Base-by-base conservation (phyloP, 768 basidiomycete genomes). In the Mrakia gelida region DNA sequence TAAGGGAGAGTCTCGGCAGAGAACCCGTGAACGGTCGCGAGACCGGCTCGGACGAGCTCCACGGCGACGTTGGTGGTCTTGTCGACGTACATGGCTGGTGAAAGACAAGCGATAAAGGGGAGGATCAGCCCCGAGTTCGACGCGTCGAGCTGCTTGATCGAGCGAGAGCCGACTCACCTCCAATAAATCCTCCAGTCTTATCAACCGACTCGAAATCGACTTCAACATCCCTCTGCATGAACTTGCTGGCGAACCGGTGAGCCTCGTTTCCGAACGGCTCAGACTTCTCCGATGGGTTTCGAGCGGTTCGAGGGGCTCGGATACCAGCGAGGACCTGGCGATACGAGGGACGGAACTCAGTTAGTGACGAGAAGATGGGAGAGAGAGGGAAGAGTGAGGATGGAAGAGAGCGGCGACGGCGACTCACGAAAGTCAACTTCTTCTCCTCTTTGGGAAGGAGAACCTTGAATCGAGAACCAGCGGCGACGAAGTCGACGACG, bases 121-220 rank as follows among this genome's bases (percentile, higher is more conserved):
- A n/a, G 54, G 45, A 45, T 45, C 45, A 45, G 45, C 11, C 11
- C 4, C 45, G 45, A 45, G 54, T 26, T 56, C 18, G 54, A 23
- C 16, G 26, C 54, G 54, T 56, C 54, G 21, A 21, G 23, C 54
- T 10, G 18, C 2, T 56, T 56, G 6, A 10, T 9, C 16, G 23
- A 56, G 6, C 9, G 23, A 21, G 23, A 56, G 52, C 6, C 3
- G 23, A 56, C 23, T 56, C 8, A 56, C 54, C 54, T 21, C 95
- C 95, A 80, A 98, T 95, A 85, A 96, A 98, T 4, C 97, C 97
- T 56, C 96, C 96, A 6, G 92, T 91, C 85, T 97, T 98, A 86
- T 99, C 96, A 23, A 91, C 89, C 23, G 88, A 88, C 78, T 96
- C 93, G 67, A 98, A 90, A 81, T 93, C 92, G 78, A 98, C 90